A percentile compares a stretch with the other conserved stretches of the same genome.
These are phyloP conservation scores for Fusarium floridanum DNA, from an alignment of 2,329 filamentous ascomycete species.

Conservation along the genomic window DNA sequence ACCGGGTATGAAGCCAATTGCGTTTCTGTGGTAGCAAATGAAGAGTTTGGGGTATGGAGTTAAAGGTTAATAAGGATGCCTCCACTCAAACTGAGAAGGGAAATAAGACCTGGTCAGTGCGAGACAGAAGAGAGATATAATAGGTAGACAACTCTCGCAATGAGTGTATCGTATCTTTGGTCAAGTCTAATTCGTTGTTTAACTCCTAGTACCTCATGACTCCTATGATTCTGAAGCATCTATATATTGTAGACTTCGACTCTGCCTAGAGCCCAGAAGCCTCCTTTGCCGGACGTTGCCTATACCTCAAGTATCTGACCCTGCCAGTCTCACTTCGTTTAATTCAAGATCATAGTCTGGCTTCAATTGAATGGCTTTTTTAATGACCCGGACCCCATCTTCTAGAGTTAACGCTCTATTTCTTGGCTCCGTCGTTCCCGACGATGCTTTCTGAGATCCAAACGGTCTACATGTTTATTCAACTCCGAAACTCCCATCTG, in stretches of 20 bases:
- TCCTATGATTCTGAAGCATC: background rate
- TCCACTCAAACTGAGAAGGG: background rate
- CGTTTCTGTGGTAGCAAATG: background rate
- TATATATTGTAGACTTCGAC: background rate
- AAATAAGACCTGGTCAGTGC: background rate
- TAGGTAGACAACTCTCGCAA: background rate
- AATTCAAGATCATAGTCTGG: background rate
- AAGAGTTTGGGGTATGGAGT: background rate
- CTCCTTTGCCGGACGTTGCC: background rate
- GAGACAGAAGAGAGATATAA: background rate
- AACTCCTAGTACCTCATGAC: background rate
- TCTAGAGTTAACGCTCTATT: constrained; percentile 3
- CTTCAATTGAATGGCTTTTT: constrained; percentile 17
- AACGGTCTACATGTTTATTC: constrained; percentile 16
- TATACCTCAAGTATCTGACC: background rate
- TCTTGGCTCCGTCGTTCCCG: constrained; percentile 1
- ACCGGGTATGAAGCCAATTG: background rate
- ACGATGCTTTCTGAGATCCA: constrained; percentile 1
- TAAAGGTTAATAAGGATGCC: background rate
- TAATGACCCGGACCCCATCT: background rate
- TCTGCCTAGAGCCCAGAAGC: background rate
- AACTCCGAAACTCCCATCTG: constrained; percentile 10
- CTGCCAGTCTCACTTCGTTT: background rate
- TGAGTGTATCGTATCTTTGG: background rate
- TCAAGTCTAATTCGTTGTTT: background rate